phyloP scores from a whole-genome alignment of 305 asterid species.

The Rubia balearica region DNA sequence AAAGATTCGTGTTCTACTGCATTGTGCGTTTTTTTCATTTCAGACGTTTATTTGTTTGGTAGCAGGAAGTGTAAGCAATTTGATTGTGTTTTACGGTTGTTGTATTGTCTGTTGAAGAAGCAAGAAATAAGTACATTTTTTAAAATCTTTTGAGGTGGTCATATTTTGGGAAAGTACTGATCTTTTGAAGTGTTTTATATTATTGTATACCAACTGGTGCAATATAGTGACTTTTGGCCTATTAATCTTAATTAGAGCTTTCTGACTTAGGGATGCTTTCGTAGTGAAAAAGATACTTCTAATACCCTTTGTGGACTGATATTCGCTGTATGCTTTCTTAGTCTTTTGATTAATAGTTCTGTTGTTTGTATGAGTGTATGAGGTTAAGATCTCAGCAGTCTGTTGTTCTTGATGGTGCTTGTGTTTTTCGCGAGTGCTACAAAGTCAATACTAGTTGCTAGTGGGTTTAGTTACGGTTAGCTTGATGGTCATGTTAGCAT shows the following conservation, averaged over 20 bases:
- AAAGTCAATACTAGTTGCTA: neutral
- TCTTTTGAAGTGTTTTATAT: neutral
- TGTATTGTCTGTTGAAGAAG: neutral
- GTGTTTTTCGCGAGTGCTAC: neutral
- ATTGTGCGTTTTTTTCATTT: neutral
- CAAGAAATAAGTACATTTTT: no score
- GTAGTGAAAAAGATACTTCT: neutral
- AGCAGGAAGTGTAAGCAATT: neutral
- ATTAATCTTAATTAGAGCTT: neutral
- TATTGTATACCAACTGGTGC: neutral
- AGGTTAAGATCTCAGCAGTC: neutral
- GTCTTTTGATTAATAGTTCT: neutral
- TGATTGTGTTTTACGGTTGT: neutral
- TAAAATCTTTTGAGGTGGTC: neutral
- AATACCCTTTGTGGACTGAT: neutral
- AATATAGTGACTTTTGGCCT: neutral
- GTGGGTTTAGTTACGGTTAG: neutral
- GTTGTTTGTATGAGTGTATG: neutral
- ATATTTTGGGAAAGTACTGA: neutral
- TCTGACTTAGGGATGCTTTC: neutral
- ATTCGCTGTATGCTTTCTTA: neutral
- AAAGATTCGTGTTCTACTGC: no score
- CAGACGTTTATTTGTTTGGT: neutral
- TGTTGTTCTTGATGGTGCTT: conserved; percentile 2
- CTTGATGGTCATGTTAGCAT: neutral